Base-by-base conservation (phyloP, 176 grass and related monocot genomes). In the Aegilops umbellulata region DNA sequence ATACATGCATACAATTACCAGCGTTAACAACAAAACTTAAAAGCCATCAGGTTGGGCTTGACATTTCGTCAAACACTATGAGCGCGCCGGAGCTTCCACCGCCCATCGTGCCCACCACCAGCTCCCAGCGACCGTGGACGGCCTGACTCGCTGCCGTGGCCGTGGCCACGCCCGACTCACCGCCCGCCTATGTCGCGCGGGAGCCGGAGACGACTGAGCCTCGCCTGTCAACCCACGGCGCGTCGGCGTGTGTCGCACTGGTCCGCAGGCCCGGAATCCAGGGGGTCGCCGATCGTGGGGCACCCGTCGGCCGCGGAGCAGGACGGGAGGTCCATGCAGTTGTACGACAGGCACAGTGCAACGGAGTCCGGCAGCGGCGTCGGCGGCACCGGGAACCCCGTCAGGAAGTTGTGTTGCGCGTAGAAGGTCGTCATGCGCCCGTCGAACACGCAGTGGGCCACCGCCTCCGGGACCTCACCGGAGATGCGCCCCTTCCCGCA, bases 331-430 rank as follows among this genome's bases (percentile, higher is more conserved):
- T 84, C 90, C 90, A 94, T 89, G 86, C 92, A 97, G 79, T 97
- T 97, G 89, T 97, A 94, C 0, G 92, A 90, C 34, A 94, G 92
- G 82, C 95, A 97, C 1, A 97, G 80, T 67, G 95, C 80, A 6
- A 74, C 79, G 14, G 90, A 94, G 26, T 90, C 90, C 27, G 95
- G 92, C 61, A 92, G 60, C 60, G 80, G 81, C 6, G 34, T 66
- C 3, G 80, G 66, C 16, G 88, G 86, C 23, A 74, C 41, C 3
- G 80, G 85, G 77, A 97, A 97, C 6, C 82, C 86, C 26, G 95
- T 89, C 26, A 97, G 71, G 86, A 92, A 97, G 90, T 97, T 97
- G 83, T 97, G 95, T 60, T 97, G 92, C 49, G 92, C 92, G 86
- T 97, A 97, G 60, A 97, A 92, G 16, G 92, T 92, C 3, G 86